phyloP scores from a whole-genome alignment of 2,329 filamentous ascomycete genomes.

The Aspergillus costaricaensis region DNA sequence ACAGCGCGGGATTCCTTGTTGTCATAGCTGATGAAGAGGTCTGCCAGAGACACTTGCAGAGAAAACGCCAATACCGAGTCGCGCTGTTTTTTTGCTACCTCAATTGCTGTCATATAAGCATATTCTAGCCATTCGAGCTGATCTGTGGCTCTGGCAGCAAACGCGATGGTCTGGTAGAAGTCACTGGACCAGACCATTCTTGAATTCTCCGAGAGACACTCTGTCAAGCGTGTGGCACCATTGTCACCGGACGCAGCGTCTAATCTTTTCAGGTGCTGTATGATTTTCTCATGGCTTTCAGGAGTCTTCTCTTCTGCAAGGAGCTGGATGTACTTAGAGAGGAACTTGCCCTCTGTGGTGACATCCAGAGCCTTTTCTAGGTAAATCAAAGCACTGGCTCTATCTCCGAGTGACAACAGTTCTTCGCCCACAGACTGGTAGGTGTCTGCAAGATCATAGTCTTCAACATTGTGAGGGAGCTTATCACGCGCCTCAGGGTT shows the following conservation, averaged over 20 bases:
- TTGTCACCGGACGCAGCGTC: not conserved
- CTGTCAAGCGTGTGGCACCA: not conserved
- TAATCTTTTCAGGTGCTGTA: not conserved
- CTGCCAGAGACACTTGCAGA: not conserved
- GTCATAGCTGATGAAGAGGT: slow-evolving; percentile 1
- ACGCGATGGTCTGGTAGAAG: not conserved
- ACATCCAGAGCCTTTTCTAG: not conserved
- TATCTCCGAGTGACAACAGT: not conserved
- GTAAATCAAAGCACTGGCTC: not conserved
- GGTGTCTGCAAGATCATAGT: not conserved
- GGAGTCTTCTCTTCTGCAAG: not conserved
- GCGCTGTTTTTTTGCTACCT: not conserved
- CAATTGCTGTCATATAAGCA: not conserved
- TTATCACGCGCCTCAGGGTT: not conserved
- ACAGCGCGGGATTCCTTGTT: not conserved
- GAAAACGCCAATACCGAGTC: not conserved
- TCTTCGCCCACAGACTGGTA: not conserved
- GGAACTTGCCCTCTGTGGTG: not conserved
- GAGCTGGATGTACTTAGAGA: not conserved
- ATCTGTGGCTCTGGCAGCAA: not conserved
- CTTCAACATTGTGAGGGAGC: not conserved
- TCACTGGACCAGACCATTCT: not conserved
- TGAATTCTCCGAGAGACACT: not conserved
- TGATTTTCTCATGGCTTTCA: not conserved
- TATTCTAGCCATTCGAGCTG: not conserved